Base-by-base conservation (phyloP, 805 yeast species). In the Ogataea paradorogensis region DNA sequence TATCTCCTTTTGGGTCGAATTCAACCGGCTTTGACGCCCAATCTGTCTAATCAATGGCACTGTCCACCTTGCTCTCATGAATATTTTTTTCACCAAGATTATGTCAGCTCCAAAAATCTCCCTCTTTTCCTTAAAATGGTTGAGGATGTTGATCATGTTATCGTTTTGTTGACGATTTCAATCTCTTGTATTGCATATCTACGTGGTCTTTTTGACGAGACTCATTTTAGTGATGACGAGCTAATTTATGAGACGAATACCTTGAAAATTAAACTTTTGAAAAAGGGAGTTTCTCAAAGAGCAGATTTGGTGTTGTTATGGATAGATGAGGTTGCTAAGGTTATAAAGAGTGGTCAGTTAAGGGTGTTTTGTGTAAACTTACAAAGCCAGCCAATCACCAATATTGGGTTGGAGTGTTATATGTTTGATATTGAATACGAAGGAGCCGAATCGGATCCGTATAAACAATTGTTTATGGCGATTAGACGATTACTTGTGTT, bases 171-270 rank as follows among this genome's bases (percentile, higher is more conserved):
- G 23, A 38, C 36, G n/a, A 18, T 38, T 9, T 24, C 35, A 9
- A 27, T 38, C 4, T 38, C 42, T 4, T 76, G 83, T 49, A 60
- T 80, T 20, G 71, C 80, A 2, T 80, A 69, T 48, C 56, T 79
- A 11, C 63, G 84, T 42, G 79, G 80, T 1, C 58, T 80, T 15
- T 79, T 80, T 44, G 74, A 75, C 7, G 82, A 79, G 45, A 73
- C 69, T 9, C 67, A 65, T 50, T 80, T 74, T 52, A 62, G 62
- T 20, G 82, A 78, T 47, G 71, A 69, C 40, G 53, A 64, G 26
- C 73, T 72, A 53, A 65, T 66, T 4, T 70, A 71, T 1, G 61
- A 57, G 15, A 62, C 62, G 9, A 48, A 51, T 27, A 61, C 70
- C 2, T 62, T 79, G 8, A 69, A 67, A 35, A 70, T 74, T 4